phyloP scores from a whole-genome alignment of 2,329 filamentous ascomycete species.

The Colletotrichum sp. region DNA sequence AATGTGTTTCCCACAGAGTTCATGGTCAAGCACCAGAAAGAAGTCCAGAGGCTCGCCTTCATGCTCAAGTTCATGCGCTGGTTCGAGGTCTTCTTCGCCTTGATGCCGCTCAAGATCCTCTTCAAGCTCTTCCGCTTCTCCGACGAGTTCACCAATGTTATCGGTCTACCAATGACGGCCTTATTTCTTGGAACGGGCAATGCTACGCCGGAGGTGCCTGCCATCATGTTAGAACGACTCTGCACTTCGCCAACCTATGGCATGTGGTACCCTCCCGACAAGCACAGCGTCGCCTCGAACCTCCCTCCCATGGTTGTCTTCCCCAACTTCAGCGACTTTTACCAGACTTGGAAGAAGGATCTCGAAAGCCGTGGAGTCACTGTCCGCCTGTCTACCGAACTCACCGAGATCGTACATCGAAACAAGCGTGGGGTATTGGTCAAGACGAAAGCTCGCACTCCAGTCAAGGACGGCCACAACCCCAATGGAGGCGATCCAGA shows the following conservation, averaged over 20 bases:
- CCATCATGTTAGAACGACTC: conserved; percentile 64
- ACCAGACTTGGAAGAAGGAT: conserved; percentile 60
- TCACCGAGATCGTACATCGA: conserved; percentile 54
- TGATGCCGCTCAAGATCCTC: conserved; percentile 65
- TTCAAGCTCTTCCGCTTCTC: conserved; percentile 70
- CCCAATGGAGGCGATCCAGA: conserved; percentile 43
- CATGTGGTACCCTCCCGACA: conserved; percentile 58
- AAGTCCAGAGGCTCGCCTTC: conserved; percentile 56
- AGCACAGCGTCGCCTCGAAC: conserved; percentile 53
- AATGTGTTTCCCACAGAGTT: conserved; percentile 65
- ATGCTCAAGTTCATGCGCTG: conserved; percentile 60
- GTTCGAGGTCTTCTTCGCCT: conserved; percentile 60
- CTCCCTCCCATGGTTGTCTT: conserved; percentile 68
- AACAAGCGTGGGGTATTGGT: conserved; percentile 57
- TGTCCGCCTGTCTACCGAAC: conserved; percentile 59
- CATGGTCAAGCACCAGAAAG: conserved; percentile 55
- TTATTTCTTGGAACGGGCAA: conserved; percentile 73
- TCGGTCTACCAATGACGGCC: conserved; percentile 58
- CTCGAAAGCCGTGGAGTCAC: conserved; percentile 57
- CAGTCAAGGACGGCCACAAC: conserved; percentile 33
- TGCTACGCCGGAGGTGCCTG: conserved; percentile 70
- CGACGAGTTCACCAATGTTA: conserved; percentile 70
- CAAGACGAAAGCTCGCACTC: conserved; percentile 44
- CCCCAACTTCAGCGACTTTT: conserved; percentile 63
- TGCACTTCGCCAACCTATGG: conserved; percentile 57